These are phyloP conservation scores for Goffeauzyma gilvescens DNA, from an alignment of 768 basidiomycete species.

Conservation along the genomic window DNA sequence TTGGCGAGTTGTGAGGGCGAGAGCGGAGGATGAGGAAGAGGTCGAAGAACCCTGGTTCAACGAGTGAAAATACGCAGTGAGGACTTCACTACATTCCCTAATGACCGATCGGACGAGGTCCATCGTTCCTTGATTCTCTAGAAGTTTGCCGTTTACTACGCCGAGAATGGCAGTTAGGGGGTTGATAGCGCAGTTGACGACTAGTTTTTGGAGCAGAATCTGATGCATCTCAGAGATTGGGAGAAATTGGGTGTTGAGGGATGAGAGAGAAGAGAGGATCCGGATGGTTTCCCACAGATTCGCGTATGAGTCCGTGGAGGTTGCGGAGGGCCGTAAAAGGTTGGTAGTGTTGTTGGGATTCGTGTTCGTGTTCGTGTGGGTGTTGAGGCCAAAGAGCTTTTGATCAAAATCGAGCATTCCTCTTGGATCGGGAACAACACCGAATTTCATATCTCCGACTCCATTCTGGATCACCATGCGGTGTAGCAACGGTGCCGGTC, in stretches of 20 bases:
- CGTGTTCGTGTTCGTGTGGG: slow-evolving; percentile 18
- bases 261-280: slow-evolving; percentile 40
- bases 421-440: slow-evolving; percentile 49
- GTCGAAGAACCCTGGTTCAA: slow-evolving; percentile 27
- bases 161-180: slow-evolving; percentile 65
- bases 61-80: slow-evolving; percentile 32
- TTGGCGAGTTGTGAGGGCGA: slow-evolving; percentile 17
- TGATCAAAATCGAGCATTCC: slow-evolving; percentile 16
- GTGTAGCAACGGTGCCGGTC: too few relatives aligned
- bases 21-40: slow-evolving; percentile 18
- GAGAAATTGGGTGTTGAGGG: slow-evolving; percentile 46
- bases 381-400: slow-evolving; percentile 14
- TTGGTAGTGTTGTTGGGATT: slow-evolving; percentile 33
- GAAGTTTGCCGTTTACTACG: slow-evolving; percentile 60
- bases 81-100: slow-evolving; percentile 49
- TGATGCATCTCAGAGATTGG: slow-evolving; percentile 50
- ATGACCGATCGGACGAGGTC: slow-evolving; percentile 43
- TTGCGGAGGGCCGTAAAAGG: too few relatives aligned
- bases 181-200: slow-evolving; percentile 63
- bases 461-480: slow-evolving; percentile 49
- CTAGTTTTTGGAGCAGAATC: slow-evolving; percentile 58
- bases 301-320: too few relatives aligned
- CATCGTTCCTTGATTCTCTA: slow-evolving; percentile 36
- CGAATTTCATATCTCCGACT: slow-evolving; percentile 54
- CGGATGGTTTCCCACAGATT: slow-evolving; percentile 52